phyloP scores from a whole-genome alignment of 2,329 filamentous ascomycete genomes.

The Microdochium nivale region DNA sequence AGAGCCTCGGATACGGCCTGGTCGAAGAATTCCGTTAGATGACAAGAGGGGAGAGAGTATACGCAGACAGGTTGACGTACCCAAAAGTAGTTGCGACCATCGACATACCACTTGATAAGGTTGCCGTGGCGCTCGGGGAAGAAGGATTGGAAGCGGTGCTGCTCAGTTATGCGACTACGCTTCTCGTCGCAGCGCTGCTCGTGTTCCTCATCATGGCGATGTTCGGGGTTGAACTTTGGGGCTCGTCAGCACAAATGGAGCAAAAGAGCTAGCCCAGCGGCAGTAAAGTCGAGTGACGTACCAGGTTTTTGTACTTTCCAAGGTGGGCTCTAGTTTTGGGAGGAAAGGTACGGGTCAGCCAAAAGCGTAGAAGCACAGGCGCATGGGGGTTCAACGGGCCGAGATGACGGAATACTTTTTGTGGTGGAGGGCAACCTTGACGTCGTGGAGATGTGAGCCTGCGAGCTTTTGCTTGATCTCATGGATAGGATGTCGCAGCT shows the following conservation, averaged over 20 bases:
- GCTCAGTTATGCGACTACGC: conserved; percentile 59
- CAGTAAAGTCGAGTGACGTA: conserved; percentile 23
- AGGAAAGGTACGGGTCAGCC: background rate
- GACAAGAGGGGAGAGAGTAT: background rate
- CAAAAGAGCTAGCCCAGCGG: background rate
- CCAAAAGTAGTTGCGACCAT: conserved; percentile 93
- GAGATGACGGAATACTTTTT: conserved; percentile 41
- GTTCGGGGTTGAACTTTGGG: conserved; percentile 68
- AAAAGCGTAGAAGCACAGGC: background rate
- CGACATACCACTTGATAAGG: conserved; percentile 92
- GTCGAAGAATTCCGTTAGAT: conserved; percentile 1
- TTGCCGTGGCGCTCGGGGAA: conserved; percentile 83
- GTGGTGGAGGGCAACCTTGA: conserved; percentile 47
- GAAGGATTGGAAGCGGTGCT: conserved; percentile 81
- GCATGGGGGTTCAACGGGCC: background rate
- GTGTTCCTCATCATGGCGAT: conserved; percentile 90
- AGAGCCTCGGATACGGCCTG: conserved; percentile 76
- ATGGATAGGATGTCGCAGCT: conserved; percentile 39
- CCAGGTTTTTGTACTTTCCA: conserved; percentile 55
- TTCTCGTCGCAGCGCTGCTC: conserved; percentile 79
- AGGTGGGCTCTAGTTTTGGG: conserved; percentile 39
- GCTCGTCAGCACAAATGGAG: conserved; percentile 6
- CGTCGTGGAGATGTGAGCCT: conserved; percentile 44
- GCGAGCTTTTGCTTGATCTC: conserved; percentile 44
- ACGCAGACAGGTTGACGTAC: conserved; percentile 20